Conservation (phyloP, 345 rosid genomes). For the Pistacia vera region DNA sequence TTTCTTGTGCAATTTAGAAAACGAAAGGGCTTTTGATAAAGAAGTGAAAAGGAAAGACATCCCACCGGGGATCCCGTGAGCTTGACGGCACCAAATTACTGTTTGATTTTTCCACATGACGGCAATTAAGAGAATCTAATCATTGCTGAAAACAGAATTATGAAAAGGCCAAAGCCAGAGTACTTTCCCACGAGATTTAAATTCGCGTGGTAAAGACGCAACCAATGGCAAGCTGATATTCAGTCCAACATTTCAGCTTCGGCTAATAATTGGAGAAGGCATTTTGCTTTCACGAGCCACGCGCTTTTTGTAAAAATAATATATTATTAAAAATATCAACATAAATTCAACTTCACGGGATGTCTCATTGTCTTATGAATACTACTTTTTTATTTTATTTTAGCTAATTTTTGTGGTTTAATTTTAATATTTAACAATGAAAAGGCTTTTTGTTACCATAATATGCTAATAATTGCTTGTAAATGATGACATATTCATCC, state of each 20-base stretch:
- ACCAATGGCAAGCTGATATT: not conserved
- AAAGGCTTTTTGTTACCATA: too few species aligned
- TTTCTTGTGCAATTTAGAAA: too few species aligned
- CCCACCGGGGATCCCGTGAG: constrained; percentile 23
- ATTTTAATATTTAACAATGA: too few species aligned
- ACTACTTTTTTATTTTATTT: too few species aligned
- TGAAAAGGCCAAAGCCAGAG: not conserved
- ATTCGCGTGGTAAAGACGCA: not conserved
- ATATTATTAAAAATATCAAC: too few species aligned
- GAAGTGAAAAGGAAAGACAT: not conserved
- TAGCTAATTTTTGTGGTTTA: too few species aligned
- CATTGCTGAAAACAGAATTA: not conserved
- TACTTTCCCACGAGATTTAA: not conserved
- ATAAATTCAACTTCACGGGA: not conserved
- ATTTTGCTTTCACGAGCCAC: not conserved
- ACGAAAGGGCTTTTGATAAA: too few species aligned
- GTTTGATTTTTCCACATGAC: not conserved
- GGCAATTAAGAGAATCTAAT: constrained; percentile 13
- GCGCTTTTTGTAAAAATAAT: not conserved
- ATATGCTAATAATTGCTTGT: too few species aligned
- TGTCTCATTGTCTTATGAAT: not conserved
- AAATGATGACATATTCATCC: too few species aligned
- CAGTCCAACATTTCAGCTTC: not conserved
- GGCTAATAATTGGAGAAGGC: not conserved
- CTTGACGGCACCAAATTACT: constrained; percentile 2